Conservation (phyloP, 441 rosid species). For the Mallotus repandus region DNA sequence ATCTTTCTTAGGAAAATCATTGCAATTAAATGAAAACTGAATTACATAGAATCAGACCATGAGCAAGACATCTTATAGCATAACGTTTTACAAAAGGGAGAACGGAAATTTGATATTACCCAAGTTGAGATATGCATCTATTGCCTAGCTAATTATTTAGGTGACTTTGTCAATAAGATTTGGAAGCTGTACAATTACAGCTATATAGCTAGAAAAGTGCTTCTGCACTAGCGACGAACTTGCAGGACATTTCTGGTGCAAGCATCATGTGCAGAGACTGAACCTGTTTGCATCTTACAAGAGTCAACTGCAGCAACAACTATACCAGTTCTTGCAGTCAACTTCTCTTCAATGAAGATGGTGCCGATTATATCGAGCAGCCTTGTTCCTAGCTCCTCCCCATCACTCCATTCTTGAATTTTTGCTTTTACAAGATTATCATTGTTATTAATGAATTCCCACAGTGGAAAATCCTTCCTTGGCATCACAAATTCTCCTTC, state of each 20-base stretch:
- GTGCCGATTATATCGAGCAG: constrained; percentile 13
- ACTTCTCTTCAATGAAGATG: constrained; percentile 15
- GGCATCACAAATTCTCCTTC: constrained; percentile 34
- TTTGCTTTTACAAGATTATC: constrained; percentile 26
- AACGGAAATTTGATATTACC: no score
- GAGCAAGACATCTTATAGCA: background rate
- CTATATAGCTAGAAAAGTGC: no score
- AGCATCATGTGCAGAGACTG: constrained; percentile 19
- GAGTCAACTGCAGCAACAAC: constrained; percentile 21
- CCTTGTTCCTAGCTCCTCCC: constrained; percentile 23
- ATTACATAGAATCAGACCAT: background rate
- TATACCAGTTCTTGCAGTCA: background rate
- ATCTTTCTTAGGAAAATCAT: background rate
- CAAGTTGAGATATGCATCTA: no score
- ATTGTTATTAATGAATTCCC: constrained; percentile 25
- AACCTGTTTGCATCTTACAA: constrained; percentile 21
- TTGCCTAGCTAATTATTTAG: no score
- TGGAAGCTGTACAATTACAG: no score
- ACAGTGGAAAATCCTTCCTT: constrained; percentile 35
- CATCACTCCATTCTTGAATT: constrained; percentile 32
- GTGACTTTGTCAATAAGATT: no score
- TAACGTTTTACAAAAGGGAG: no score
- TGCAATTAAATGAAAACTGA: background rate
- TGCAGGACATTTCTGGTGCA: background rate
- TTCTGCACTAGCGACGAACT: background rate